Conservation (phyloP, 192 early-diverging fungal genomes). For the Funneliformis mosseae region DNA sequence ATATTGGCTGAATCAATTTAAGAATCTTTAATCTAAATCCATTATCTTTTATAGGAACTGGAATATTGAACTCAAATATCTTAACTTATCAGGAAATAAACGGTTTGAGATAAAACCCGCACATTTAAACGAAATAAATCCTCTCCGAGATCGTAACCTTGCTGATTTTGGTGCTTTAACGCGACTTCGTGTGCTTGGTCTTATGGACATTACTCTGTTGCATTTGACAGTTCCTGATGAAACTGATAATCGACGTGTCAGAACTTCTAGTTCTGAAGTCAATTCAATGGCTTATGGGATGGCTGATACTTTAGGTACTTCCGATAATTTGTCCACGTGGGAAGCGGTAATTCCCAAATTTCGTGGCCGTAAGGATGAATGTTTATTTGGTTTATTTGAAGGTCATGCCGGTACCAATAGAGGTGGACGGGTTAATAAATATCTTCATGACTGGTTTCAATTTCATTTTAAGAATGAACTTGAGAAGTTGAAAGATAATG, state of each 20-base stretch:
- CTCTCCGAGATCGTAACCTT: conserved; percentile 52
- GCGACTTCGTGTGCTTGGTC: conserved; percentile 76
- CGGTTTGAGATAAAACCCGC: conserved; percentile 82
- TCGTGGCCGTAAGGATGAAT: conserved; percentile 83
- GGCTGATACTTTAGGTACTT: conserved; percentile 75
- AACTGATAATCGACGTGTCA: conserved; percentile 74
- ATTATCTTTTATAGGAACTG: conserved; percentile 61
- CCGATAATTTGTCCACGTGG: conserved; percentile 76
- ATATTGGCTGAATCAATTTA: not conserved
- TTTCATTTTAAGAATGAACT: conserved; percentile 73
- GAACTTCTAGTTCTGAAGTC: conserved; percentile 80
- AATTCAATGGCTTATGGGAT: conserved; percentile 86
- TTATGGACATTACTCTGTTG: conserved; percentile 90
- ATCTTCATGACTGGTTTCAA: conserved; percentile 73
- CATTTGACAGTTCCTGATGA: conserved; percentile 81
- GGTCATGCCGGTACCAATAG: conserved; percentile 58
- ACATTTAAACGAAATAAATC: conserved; percentile 47
- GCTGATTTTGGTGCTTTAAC: conserved; percentile 80
- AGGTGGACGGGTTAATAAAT: conserved; percentile 59
- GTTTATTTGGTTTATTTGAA: conserved; percentile 87
- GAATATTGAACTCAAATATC: conserved; percentile 86
- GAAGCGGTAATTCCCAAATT: conserved; percentile 86
- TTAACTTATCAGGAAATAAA: conserved; percentile 91
- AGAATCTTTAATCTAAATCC: no score
- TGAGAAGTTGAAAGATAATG: conserved; percentile 61